Base-by-base conservation (phyloP, 108 stramenopile species). In the Nitzschia sp. region DNA sequence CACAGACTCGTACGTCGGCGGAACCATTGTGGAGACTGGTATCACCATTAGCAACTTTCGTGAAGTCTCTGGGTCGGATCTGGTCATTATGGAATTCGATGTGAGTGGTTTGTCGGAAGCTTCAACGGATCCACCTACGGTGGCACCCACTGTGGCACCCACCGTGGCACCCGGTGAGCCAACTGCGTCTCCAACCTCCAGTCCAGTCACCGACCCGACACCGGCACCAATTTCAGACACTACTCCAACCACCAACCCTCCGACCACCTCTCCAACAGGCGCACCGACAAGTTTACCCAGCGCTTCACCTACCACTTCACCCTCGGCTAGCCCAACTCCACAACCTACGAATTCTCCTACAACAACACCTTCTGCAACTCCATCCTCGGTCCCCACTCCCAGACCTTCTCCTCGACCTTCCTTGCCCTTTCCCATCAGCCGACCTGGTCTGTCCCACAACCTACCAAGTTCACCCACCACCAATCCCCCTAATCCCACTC, bases 1-100 rank as follows among this genome's bases (percentile, higher is more conserved):
- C 29, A 79, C 78, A 15, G 78, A 79, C 57, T 64, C 62, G 3
- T 78, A 78, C 37, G 63, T 43, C 5, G 54, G 34, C 15, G 76
- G 76, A 26, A 54, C 17, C 19, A 62, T 69, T 41, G n/a, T 9
- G 11, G 48, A 37, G 26, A 78, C 66, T 25, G 77, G 70, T 24
- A 57, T 78, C 9, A 69, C 64, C 41, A 67, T 79, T 51, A 29
- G 37, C 12, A 60, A 72, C 39, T 60, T 76, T 46, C 50, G 50
- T 14, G 63, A 19, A 22, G 21, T 41, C 12, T 25, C 12, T 38
- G 39, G 26, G 26, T 15, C 24, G 29, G 57, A 39, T 40, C 26
- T 5, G 6, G 26, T 21, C 57, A 17, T 48, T 15, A 48, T 48
- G 14, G 46, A 48, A 48, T 59, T 59, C 39, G 24, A 26, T 6